Base-by-base conservation (phyloP, 164 flowering plant genomes). In the Vitis amurensis region DNA sequence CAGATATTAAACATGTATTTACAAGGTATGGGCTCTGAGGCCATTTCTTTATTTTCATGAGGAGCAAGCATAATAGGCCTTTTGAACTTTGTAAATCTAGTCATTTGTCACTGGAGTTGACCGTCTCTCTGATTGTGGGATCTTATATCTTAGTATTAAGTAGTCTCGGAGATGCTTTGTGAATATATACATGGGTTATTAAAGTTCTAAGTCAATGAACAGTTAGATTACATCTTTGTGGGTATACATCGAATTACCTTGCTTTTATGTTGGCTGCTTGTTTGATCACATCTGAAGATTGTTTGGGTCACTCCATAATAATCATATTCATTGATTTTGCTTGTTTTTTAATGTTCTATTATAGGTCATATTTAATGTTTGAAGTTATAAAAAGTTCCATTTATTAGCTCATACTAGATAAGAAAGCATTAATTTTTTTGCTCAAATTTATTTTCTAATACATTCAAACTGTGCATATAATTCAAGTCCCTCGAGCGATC, bases 101-200 rank as follows among this genome's bases (percentile, higher is more conserved):
- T 73, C 64, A 58, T 56, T 62, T 65, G 59, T 68, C 11, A 59
- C 50, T 73, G 68, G 63, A 30, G 65, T 29, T 9, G 14, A 27
- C 53, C 29, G 2, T 50, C 30, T 68, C 44, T 64, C 3, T 70
- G 70, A 14, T 62, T 61, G 53, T 68, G 71, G 73, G 55, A 37
- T 71, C 19, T 55, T 57, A 52, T 57, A 52, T 63, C 11, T 50
- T 27, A 56, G 69, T 64, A 73, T 52, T 44, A 57, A 72, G 72
- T 74, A 66, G 47, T 71, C 68, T 62, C 68, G 62, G 30, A 51
- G 15, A 50, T 73, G 48, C 76, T 71, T 65, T 72, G 77, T 76
- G 79, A 63, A 37, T 37, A 77, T 76, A 80, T 68, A 73, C 68
- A 67, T 68, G 76, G 55, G 64, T 50, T 56, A 58, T 55, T 64